These are phyloP conservation scores for Globisporangium camurandrum DNA, from an alignment of 352 stramenopile genomes.

Conservation along the genomic window DNA sequence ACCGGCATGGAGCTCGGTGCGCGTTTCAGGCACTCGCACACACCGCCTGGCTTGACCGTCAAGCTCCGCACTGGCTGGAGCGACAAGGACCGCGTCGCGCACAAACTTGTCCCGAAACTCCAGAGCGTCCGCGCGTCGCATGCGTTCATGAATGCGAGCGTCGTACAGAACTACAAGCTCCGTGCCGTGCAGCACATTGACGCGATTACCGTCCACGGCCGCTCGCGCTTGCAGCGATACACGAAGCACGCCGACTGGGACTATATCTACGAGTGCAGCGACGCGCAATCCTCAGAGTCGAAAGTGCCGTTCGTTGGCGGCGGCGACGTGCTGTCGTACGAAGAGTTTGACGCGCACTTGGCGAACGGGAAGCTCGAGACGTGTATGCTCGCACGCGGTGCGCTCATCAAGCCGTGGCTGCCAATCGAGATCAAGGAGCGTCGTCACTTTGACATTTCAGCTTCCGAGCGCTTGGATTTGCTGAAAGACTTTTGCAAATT, in stretches of 20 bases:
- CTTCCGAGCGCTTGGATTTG: conserved; percentile 90
- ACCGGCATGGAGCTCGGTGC: conserved; percentile 74
- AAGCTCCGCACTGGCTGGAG: conserved; percentile 98
- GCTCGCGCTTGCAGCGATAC: conserved; percentile 96
- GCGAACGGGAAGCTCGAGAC: conserved; percentile 81
- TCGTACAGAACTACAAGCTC: conserved; percentile 66
- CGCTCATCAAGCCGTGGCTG: conserved; percentile 99
- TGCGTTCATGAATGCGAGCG: conserved; percentile 72
- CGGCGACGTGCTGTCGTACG: conserved; percentile 81
- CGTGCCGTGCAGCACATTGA: conserved; percentile 57
- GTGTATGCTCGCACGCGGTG: conserved; percentile 88
- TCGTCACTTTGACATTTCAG: conserved; percentile 95
- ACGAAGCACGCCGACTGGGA: conserved; percentile 97
- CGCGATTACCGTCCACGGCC: conserved; percentile 91
- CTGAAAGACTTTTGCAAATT: conserved; percentile 96
- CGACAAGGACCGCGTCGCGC: conserved; percentile 91
- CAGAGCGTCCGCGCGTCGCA: conserved; percentile 52
- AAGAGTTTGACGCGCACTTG: conserved; percentile 81
- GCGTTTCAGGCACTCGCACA: conserved; percentile 14
- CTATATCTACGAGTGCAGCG: conserved; percentile 92
- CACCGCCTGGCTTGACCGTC: conserved; percentile 86
- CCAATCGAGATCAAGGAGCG: conserved; percentile 98
- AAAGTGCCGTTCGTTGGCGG: conserved; percentile 90
- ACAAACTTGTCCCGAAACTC: conserved; percentile 91
- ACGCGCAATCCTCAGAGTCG: conserved; percentile 32